Evolutionary conservation across 140 eudicot genomes (phyloP), one percentile per base, ranked within the genome.

Genomic region (Oenanthe javanica): DNA sequence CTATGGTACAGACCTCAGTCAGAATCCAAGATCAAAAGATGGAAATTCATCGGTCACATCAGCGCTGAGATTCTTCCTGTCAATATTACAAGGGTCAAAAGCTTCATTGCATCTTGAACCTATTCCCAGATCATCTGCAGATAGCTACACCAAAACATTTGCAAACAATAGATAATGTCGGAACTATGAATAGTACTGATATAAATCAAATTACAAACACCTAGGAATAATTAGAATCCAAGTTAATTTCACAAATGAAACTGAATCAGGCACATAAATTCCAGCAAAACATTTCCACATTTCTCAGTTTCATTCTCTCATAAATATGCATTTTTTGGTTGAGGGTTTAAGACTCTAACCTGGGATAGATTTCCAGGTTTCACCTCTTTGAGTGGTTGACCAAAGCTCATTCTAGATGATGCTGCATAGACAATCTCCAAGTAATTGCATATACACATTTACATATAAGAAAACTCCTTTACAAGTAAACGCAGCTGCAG

Each of bases 1-100:
- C 40, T 47, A 48, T 48, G 78, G 43, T 5, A 25, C 63, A 48
- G 2, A 25, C 64, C n/a, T 54, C 79, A 79, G 85, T 79, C 88
- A 90, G 85, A 92, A 84, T 79, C 96, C 96, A 79, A 94, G 94
- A 88, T 92, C 97, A 82, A 92, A 94, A 88, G 93, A 89, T 70
- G 98, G 98, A 76, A 82, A 72, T 50, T 90, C 96, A 14, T 73
- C 83, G 54, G 63, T 55, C 45, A 72, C 81, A 49, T 6, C 79
- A 27, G 78, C 64, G 61, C 27, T 74, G 72, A 67, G 57, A 52
- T 49, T 75, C 51, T 25, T 45, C 40, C 16, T 59, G 71, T 73
- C 79, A n/a, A 48, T 47, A 77, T 51, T 84, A 81, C 52, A 70
- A 55, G 59, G 77, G n/a, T 77, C 73, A 43, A 51, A 47, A 75